Evolutionary conservation across 345 rosid species (phyloP), one percentile per base, ranked within the genome.

Genomic region (Gossypium sturtianum): DNA sequence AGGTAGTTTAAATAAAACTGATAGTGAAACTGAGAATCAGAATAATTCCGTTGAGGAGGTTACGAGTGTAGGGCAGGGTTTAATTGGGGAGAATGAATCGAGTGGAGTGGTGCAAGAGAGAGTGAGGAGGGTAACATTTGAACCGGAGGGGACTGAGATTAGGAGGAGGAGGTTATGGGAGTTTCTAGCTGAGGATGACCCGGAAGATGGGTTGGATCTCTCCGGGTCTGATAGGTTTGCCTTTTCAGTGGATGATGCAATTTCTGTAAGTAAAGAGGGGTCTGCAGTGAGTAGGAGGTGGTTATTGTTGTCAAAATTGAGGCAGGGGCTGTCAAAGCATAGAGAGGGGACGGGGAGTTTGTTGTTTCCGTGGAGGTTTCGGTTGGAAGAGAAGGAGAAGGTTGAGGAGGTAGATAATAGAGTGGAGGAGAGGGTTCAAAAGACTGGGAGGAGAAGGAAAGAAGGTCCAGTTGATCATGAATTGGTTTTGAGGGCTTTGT

Each of bases 221-320:
- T 91, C 99, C 3, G 99, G 99, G 60, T 90, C 99, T 1, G 96
- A 86, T 52, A 85, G 99, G 75, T 94, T 94, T 74, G 94, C 98
- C 2, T 94, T 94, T 81, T 92, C 97, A 0, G 91, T 93, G 13
- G 94, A 94, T 66, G 99, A 94, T 78, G 93, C 94, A 4, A 82
- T 91, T 65, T 84, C 84, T 66, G 92, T 84, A 56, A 87, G 87
- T 84, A 87, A 84, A 81, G 87, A 87, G 0, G 91, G 84, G 34
- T 81, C 93, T 12, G 88, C 90, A 2, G 92, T 79, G 43, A 91
- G 90, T 71, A 89, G 85, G 74, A 87, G 97, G 82, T 93, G 97
- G 99, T 71, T 92, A 70, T 75, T 94, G 29, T 60, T 92, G 82
- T 92, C 97, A 3, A 94, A 93, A 76, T 72, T 92, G 89, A 94